Evolutionary conservation across 2,329 filamentous ascomycete species (phyloP), one percentile per base, ranked within the genome.

Genomic region (Lecanicillium sp.): DNA sequence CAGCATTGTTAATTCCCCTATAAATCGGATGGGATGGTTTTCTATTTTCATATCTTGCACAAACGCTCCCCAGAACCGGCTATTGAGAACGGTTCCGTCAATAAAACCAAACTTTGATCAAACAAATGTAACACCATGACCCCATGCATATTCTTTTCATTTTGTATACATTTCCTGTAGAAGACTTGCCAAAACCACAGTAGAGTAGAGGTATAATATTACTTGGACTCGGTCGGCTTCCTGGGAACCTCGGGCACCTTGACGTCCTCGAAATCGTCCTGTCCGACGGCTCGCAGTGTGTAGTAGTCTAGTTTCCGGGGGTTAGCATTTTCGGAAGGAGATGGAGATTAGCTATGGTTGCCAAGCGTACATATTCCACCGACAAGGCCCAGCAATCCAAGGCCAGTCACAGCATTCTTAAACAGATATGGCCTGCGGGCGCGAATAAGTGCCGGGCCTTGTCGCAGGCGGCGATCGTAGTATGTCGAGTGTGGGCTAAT

Each of bases 181-280:
- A 12, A 28, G 12, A 29, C 17, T 15, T 31, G 19, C 17, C 14
- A n/a, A 34, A 12, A 14, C 13, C n/a, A 7, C 15, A 17, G 20
- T 31, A 19, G 12, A 17, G 29, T 31, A 4, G 30, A 29, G n/a
- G 4, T 25, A 12, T 12, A 20, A 17, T 12, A 19, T 48, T 51
- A 60, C 44, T 57, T 61, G 22, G 55, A 43, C 32, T 64, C 58
- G 29, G 64, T 54, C n/a, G 67, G 60, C 43, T 71, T 65, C 36
- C 64, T 60, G 34, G 86, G 82, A 37, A 74, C 69, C 58, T 87
- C 84, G 19, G 92, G 92, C 28, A 97, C 82, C 58, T 87, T 81
- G 52, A 97, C 89, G 58, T 98, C 92, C 42, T 89, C 86, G 66
- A 98, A 98, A 49, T 96, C 87, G 62, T 97, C 92, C 64, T 97